Conservation (phyloP, 805 yeast genomes). For the Lipomyces kockii region DNA sequence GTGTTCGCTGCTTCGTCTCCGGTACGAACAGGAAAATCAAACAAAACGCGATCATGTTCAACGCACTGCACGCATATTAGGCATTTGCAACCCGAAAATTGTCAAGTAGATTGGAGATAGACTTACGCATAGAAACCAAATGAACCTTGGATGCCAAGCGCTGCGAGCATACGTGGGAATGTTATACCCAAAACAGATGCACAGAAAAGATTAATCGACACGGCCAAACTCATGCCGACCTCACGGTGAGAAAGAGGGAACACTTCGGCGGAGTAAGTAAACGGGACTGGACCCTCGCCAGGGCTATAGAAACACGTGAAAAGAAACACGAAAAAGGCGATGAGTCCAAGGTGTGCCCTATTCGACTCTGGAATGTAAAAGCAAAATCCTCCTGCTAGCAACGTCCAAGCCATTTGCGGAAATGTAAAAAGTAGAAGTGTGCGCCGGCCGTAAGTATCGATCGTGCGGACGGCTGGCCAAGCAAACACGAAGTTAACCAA, state of each 20-base stretch:
- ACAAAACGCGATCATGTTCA: constrained; percentile 78
- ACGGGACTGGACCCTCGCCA: constrained; percentile 90
- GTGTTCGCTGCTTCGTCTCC: constrained; percentile 64
- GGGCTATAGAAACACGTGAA: constrained; percentile 75
- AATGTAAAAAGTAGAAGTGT: constrained; percentile 59
- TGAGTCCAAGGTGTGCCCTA: constrained; percentile 61
- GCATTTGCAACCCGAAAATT: too few relatives aligned
- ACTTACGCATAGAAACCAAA: constrained; percentile 75
- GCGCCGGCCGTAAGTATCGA: constrained; percentile 78
- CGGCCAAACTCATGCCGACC: constrained; percentile 77
- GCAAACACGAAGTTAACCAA: constrained; percentile 80
- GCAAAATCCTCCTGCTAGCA: constrained; percentile 60
- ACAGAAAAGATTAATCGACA: constrained; percentile 61
- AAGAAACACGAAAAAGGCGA: constrained; percentile 73
- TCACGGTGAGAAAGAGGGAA: constrained; percentile 79
- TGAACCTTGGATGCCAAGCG: constrained; percentile 80
- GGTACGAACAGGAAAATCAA: constrained; percentile 58
- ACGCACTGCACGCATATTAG: constrained; percentile 48
- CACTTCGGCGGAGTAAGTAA: constrained; percentile 85
- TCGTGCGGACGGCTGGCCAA: constrained; percentile 77
- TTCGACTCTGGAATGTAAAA: constrained; percentile 65
- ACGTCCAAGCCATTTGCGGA: constrained; percentile 61
- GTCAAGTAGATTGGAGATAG: too few relatives aligned
- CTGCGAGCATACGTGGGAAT: constrained; percentile 72
- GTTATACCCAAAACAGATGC: constrained; percentile 68